These are phyloP conservation scores for Fraxinus velutina DNA, from an alignment of 305 asterid genomes.

Conservation along the genomic window DNA sequence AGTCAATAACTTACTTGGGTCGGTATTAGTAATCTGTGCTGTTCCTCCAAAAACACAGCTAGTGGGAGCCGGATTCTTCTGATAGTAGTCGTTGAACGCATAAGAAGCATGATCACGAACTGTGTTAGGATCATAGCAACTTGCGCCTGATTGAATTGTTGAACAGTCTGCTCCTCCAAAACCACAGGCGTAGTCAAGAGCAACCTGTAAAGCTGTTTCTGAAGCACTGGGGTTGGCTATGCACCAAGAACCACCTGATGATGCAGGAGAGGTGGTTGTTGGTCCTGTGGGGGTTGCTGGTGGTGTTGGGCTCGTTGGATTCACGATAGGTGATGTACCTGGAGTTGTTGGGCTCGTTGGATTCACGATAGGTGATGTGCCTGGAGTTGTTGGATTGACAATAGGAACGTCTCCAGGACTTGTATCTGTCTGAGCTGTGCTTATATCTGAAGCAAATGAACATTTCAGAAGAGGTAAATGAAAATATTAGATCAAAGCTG, in stretches of 20 bases:
- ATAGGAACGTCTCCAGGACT: constrained; percentile 54
- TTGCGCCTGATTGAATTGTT: constrained; percentile 40
- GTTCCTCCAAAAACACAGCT: constrained; percentile 58
- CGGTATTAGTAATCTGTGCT: constrained; percentile 39
- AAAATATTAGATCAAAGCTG: neutral
- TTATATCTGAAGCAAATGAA: constrained; percentile 44
- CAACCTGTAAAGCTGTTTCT: constrained; percentile 49
- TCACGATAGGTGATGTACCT: constrained; percentile 38
- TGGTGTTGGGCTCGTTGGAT: constrained; percentile 50
- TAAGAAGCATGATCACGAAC: constrained; percentile 48
- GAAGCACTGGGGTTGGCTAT: constrained; percentile 41
- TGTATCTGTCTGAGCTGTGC: constrained; percentile 39
- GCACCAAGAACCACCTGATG: constrained; percentile 53
- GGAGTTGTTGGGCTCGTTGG: constrained; percentile 55
- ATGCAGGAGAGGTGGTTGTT: constrained; percentile 22
- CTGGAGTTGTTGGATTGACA: constrained; percentile 69
- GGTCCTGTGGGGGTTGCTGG: constrained; percentile 34
- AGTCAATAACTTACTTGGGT: constrained; percentile 39
- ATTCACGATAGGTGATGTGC: constrained; percentile 51
- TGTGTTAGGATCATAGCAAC: constrained; percentile 49
- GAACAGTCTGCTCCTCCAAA: constrained; percentile 61
- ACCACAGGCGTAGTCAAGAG: constrained; percentile 62
- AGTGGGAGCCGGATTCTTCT: constrained; percentile 51
- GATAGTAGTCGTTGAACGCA: constrained; percentile 57
- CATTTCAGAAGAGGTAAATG: neutral